Evolutionary conservation across 306 rosid species (phyloP), one percentile per base, ranked within the genome.

Genomic region (Fragaria iinumae): DNA sequence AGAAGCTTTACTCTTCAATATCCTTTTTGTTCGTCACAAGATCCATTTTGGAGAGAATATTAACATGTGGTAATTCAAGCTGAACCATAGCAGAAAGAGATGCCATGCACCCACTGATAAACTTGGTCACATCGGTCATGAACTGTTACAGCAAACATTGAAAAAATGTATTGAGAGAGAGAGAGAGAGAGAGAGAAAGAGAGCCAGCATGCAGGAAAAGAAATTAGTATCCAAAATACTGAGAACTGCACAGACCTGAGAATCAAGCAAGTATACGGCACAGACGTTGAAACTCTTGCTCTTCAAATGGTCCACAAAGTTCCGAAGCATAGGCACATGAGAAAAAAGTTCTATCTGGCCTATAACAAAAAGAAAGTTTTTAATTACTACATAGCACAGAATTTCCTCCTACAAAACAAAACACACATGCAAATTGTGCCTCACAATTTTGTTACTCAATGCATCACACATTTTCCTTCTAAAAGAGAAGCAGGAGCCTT

Each of bases 311-410:
- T 94, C 98, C 77, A 90, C 95, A 72, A 92, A 94, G 82, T 92
- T 94, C 70, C 80, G 79, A 59, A 92, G 93, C 78, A 89, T 93
- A 14, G 97, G 90, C 39, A 94, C 95, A 80, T 94, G 98, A 2
- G 97, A 92, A 83, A 84, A 94, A 56, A 92, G 96, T 83, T 94
- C 97, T 77, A 94, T 92, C 86, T 94, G 98, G 76, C 98, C 97
- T 94, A 83, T 64, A 88, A 83, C 53, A 39, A 53, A 81, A 39
- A 34, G 47, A 21, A 83, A 71, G 57, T 56, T 56, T 57, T 20
- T 43, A 56, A 77, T 65, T 36, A 59, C 16, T 47, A 68, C 41
- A 14, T 66, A 81, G 36, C 59, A 52, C 32, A 36, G 0, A 50
- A 14, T 75, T 62, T 16, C 4, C 41, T 36, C 20, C 52, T 23